These are phyloP conservation scores for Gliomastix tumulicola DNA, from an alignment of 2,329 filamentous ascomycete genomes.

Conservation along the genomic window DNA sequence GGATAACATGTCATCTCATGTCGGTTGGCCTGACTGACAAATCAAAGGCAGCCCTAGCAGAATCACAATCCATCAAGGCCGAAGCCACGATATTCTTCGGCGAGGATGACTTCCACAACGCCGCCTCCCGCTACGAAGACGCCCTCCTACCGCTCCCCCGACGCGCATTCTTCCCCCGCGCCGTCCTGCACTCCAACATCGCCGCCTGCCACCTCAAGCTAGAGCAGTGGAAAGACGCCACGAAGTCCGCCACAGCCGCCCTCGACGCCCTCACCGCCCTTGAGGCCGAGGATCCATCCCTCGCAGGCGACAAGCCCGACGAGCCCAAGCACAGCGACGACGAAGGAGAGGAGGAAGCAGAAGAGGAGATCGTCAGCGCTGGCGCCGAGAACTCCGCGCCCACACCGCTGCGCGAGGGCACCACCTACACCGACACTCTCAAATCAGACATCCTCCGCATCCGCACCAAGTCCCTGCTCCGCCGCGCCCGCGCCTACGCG, in stretches of 20 bases:
- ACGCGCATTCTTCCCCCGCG: constrained; percentile 75
- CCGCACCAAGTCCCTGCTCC: constrained; percentile 74
- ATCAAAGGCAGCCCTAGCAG: constrained; percentile 54
- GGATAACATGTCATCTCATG: too few relatives aligned
- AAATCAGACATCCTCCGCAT: constrained; percentile 66
- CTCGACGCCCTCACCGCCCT: constrained; percentile 66
- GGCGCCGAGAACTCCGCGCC: constrained; percentile 2
- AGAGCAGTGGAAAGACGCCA: constrained; percentile 76
- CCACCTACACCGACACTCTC: constrained; percentile 6
- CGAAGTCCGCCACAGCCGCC: constrained; percentile 65
- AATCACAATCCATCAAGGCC: constrained; percentile 67
- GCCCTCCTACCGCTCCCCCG: constrained; percentile 73
- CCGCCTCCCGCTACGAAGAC: constrained; percentile 75
- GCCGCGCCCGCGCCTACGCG: constrained; percentile 64
- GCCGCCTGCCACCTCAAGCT: constrained; percentile 83
- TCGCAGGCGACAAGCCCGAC: too few relatives aligned
- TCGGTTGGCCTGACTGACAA: too few relatives aligned
- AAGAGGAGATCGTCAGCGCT: constrained; percentile 20
- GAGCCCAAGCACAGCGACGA: constrained; percentile 27
- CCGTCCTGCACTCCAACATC: constrained; percentile 83
- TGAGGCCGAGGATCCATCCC: constrained; percentile 16
- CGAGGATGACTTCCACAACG: constrained; percentile 63
- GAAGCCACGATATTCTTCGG: constrained; percentile 77
- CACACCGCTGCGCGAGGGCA: not conserved
- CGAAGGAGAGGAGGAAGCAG: constrained; percentile 34